Evolutionary conservation across 1,139 yeast species (phyloP).

Genomic region (Pichia sp.): DNA sequence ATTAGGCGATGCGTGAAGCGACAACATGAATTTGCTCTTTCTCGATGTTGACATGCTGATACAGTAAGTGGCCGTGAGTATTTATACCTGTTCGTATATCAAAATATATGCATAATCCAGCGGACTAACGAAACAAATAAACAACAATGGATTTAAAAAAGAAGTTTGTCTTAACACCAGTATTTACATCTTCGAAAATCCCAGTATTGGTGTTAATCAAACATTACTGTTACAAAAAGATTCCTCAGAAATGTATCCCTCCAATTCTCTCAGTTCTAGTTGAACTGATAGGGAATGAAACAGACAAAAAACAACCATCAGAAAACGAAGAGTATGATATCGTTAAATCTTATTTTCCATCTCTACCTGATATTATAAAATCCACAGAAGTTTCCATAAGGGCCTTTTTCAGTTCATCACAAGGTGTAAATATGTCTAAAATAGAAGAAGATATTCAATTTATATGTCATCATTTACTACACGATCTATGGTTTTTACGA

Average conservation of each 20-base stretch:
- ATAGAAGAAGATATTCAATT: constrained; percentile 25
- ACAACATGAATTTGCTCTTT: too few species aligned
- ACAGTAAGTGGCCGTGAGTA: too few species aligned
- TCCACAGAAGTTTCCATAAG: constrained; percentile 16
- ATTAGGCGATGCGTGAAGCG: too few species aligned
- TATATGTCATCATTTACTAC: constrained; percentile 18
- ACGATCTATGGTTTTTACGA: constrained; percentile 24
- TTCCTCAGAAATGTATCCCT: constrained; percentile 33
- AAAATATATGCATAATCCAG: too few species aligned
- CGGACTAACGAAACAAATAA: not conserved
- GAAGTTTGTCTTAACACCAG: constrained; percentile 28
- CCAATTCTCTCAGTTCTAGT: constrained; percentile 34
- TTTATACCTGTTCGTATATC: too few species aligned
- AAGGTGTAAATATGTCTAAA: constrained; percentile 10
- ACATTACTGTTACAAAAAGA: constrained; percentile 34
- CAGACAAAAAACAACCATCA: not conserved
- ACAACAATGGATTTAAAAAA: not conserved
- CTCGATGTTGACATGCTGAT: too few species aligned
- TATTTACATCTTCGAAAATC: constrained; percentile 34
- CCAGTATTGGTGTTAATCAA: constrained; percentile 34
- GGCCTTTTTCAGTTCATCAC: constrained; percentile 10
- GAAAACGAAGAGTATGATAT: constrained; percentile 15
- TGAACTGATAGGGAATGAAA: constrained; percentile 31
- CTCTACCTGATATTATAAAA: constrained; percentile 25
- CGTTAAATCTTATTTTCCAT: constrained; percentile 26